These are phyloP conservation scores for Phaeomoniella chlamydospora DNA, from an alignment of 2,329 filamentous ascomycete genomes.

Conservation along the genomic window DNA sequence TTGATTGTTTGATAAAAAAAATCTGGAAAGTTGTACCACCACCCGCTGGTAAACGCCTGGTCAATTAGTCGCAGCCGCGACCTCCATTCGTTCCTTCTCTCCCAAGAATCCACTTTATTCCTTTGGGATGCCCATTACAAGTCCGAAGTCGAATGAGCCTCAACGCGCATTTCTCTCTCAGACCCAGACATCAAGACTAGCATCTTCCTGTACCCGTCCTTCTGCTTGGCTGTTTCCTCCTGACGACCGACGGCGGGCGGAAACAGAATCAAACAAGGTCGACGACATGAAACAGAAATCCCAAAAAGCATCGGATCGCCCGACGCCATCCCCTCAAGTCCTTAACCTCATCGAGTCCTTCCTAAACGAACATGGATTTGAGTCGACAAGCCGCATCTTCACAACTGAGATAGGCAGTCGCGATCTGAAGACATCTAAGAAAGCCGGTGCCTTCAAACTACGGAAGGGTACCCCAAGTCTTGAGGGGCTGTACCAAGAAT, in stretches of 20 bases:
- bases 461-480: constrained; percentile 13
- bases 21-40: no score
- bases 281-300: constrained; percentile 8
- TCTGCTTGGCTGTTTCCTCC: constrained; percentile 12
- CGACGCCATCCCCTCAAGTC: constrained; percentile 42
- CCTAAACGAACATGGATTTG: constrained; percentile 51
- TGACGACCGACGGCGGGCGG: constrained; percentile 9
- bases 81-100: no score
- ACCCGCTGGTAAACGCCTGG: no score
- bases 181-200: no score
- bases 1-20: no score
- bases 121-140: no score
- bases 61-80: no score
- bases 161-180: no score
- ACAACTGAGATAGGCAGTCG: constrained; percentile 42
- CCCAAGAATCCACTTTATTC: no score
- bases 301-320: constrained; percentile 4
- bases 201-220: no score
- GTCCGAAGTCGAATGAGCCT: no score
- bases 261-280: constrained; percentile 6
- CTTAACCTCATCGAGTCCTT: constrained; percentile 54
- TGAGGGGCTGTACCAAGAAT: constrained; percentile 17
- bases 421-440: constrained; percentile 29
- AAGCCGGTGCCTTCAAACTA: constrained; percentile 12
- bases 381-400: constrained; percentile 46